Conservation (phyloP, 176 grass and related monocot genomes). For the Avena eriantha region DNA sequence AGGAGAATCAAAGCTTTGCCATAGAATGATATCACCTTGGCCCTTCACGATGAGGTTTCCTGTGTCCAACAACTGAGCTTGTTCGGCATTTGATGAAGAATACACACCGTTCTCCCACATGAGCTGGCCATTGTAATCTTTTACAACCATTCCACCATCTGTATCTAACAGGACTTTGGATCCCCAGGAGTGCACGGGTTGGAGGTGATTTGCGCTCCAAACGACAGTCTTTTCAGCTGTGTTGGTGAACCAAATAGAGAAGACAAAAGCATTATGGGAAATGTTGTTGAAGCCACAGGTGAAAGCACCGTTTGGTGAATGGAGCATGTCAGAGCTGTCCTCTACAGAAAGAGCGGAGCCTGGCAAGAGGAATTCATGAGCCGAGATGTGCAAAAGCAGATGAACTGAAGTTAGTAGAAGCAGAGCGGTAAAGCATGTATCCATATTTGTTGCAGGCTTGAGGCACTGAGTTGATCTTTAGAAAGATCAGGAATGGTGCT, state of each 20-base stretch:
- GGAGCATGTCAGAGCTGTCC: conserved; percentile 27
- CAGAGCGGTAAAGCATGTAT: background rate
- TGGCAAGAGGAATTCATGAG: conserved; percentile 35
- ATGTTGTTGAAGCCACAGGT: conserved; percentile 43
- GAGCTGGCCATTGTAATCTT: conserved; percentile 39
- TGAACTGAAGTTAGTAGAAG: conserved; percentile 25
- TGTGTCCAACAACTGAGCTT: conserved; percentile 27
- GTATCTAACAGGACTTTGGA: conserved; percentile 33
- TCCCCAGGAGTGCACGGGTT: conserved; percentile 42
- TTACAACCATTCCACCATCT: conserved; percentile 37
- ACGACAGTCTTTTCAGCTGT: conserved; percentile 5
- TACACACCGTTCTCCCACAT: conserved; percentile 38
- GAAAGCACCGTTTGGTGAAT: conserved; percentile 37
- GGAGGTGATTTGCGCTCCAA: conserved; percentile 40
- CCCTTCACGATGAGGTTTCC: conserved; percentile 46
- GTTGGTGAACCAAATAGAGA: conserved; percentile 48
- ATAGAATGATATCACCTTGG: conserved; percentile 38
- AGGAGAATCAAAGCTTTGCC: conserved; percentile 54
- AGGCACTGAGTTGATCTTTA: background rate
- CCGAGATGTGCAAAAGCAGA: background rate
- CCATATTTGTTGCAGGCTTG: background rate
- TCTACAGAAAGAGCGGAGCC: conserved; percentile 32
- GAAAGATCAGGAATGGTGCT: background rate
- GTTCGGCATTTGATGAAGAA: background rate
- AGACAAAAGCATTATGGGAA: conserved; percentile 41